Base-by-base conservation (phyloP, 495 filamentous ascomycete species). In the Penicillium taxi region DNA sequence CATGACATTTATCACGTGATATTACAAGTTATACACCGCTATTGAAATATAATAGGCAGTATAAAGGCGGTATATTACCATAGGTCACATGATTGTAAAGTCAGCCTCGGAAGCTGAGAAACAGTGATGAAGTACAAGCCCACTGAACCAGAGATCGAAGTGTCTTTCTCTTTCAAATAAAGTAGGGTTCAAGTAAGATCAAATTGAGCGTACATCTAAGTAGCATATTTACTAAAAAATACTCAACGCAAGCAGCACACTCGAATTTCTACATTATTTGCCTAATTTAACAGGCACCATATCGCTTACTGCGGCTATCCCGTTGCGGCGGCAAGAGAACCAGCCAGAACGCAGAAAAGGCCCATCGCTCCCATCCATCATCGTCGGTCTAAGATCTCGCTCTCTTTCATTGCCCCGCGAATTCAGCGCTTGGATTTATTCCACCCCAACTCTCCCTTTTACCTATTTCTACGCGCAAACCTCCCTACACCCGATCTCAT, bases 291-390 rank as follows among this genome's bases (percentile, higher is more conserved):
- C 35, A 55, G 55, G 55, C 49, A 50, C 6, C 37, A 35, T 37
- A 47, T 64, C 62, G 62, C 60, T 66, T 64, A 51, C 52, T 50
- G 65, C 65, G 65, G 50, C 57, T 69, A 65, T 60, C 61, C 55
- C 48, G 48, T 64, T 65, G 64, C 61, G 57, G 59, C 61, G 64
- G 59, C 59, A 64, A 45, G 53, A 56, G 52, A 60, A 59, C 64
- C 62, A 68, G 51, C 57, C 62, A 64, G 59, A 59, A 47, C 42
- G 52, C 61, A 59, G 56, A 50, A 65, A 63, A 56, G n/a, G 56
- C 54, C 53, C 47, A 55, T 47, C 49, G 52, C 29, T 52, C 46
- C n/a, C 51, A 55, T 50, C 41, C 48, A 63, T 55, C 53, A 40
- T 35, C 45, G 45, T 45, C 49, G 31, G 34, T 38, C 50, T 42